Evolutionary conservation across 768 basidiomycete genomes (phyloP).

Genomic region (Mrakia gelida): DNA sequence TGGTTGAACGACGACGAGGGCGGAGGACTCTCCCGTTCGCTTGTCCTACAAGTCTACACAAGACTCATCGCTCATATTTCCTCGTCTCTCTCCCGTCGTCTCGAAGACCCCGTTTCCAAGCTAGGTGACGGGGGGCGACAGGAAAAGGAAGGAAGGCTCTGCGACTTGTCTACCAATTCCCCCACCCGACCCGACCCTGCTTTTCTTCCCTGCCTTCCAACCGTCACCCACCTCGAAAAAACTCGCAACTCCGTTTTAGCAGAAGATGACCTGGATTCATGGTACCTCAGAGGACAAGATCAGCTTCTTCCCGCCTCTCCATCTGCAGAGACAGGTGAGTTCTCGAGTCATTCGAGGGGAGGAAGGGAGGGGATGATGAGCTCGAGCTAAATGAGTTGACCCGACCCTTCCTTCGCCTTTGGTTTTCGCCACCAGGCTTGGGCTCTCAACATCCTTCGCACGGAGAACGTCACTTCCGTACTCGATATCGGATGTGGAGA

Average conservation of each 20-base stretch:
- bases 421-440: conserved; percentile 35
- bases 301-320: conserved; percentile 23
- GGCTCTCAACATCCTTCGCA: conserved; percentile 41
- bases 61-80: no score
- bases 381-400: neutral
- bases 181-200: no score
- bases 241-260: neutral
- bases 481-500: conserved; percentile 46
- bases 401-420: neutral
- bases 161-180: no score
- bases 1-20: no score
- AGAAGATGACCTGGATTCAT: conserved; percentile 19
- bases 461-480: conserved; percentile 40
- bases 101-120: no score
- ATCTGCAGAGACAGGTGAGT: conserved; percentile 23
- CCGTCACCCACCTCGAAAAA: neutral
- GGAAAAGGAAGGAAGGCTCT: no score
- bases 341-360: neutral
- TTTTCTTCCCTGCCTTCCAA: neutral
- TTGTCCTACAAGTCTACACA: no score
- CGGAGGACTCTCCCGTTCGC: no score
- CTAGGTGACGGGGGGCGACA: no score
- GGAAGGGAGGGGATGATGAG: neutral
- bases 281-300: neutral
- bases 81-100: no score